Evolutionary conservation across 2,329 filamentous ascomycete species (phyloP).

Genomic region (Nigrospora sphaerica): DNA sequence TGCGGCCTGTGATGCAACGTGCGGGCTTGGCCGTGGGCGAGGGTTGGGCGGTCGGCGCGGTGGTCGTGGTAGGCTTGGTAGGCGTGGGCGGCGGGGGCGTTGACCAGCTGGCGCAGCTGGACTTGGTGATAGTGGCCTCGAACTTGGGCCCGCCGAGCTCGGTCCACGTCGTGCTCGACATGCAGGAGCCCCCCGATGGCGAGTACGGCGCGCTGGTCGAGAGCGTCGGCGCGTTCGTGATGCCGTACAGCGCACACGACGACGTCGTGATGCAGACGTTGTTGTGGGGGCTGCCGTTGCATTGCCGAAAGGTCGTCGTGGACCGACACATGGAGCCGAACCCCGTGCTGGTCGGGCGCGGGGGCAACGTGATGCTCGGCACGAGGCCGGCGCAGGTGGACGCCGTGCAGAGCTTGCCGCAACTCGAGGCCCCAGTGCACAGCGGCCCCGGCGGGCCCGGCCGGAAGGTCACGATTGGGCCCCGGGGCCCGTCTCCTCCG

Average conservation of each 20-base stretch:
- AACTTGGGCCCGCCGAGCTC: not conserved
- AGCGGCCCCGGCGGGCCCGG: not conserved
- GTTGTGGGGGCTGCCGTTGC: not conserved
- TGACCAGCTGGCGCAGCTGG: not conserved
- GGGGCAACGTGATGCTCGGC: not conserved
- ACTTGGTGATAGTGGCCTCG: not conserved
- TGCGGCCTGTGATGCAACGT: no score
- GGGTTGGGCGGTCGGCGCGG: no score
- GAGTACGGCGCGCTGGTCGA: not conserved
- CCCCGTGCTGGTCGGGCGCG: not conserved
- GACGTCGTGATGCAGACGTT: not conserved
- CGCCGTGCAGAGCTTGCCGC: not conserved
- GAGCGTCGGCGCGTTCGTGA: not conserved
- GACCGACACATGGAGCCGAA: not conserved
- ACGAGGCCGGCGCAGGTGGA: not conserved
- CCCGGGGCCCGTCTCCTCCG: not conserved
- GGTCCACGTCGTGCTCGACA: not conserved
- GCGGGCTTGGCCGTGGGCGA: no score
- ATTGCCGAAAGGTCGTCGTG: not conserved
- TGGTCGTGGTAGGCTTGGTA: not conserved
- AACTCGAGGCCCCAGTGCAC: not conserved
- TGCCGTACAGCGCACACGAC: not conserved
- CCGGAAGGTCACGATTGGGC: not conserved
- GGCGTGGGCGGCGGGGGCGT: not conserved
- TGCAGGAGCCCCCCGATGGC: not conserved